Percentiles rank a stretch among this genome's conserved stretches.
These are phyloP conservation scores for Trametes polyzona DNA, from an alignment of 1,284 basidiomycete species.

Conservation along the genomic window DNA sequence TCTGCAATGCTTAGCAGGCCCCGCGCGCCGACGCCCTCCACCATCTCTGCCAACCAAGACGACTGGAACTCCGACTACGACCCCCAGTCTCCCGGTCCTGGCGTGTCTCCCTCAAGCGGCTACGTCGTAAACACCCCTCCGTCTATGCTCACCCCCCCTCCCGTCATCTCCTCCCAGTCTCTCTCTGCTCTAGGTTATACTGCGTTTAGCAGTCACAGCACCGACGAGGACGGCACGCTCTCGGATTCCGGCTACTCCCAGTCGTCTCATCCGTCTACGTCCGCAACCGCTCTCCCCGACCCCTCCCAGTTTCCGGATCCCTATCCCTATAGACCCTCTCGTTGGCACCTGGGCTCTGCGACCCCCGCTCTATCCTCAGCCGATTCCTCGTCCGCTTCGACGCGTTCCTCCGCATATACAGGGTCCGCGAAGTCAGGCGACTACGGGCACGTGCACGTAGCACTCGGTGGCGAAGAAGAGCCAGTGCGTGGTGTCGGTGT, in stretches of 20 bases:
- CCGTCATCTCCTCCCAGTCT: slow-evolving; percentile 22
- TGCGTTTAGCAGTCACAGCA: slow-evolving; percentile 27
- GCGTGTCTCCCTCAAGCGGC: slow-evolving; percentile 35
- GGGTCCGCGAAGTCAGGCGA: slow-evolving; percentile 68
- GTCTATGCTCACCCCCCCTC: slow-evolving; percentile 24
- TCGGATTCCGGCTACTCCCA: slow-evolving; percentile 43
- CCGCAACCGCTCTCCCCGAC: slow-evolving; percentile 55
- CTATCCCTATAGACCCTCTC: slow-evolving; percentile 54
- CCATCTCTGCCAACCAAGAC: slow-evolving; percentile 24
- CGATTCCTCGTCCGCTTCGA: slow-evolving; percentile 68
- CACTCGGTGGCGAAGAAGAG: slow-evolving; percentile 58
- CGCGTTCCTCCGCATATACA: slow-evolving; percentile 77
- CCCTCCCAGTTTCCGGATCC: slow-evolving; percentile 64
- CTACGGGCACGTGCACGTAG: slow-evolving; percentile 66
- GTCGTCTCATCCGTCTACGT: slow-evolving; percentile 51
- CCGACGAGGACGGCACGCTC: slow-evolving; percentile 41
- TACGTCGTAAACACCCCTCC: slow-evolving; percentile 37
- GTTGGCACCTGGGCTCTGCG: slow-evolving; percentile 35
- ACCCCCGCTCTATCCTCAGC: slow-evolving; percentile 63
- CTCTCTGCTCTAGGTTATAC: slow-evolving; percentile 27
- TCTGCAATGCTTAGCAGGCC: slow-evolving; percentile 33
- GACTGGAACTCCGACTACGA: slow-evolving; percentile 35
- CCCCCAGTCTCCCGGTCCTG: slow-evolving; percentile 30
- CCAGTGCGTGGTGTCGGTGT: slow-evolving; percentile 50
- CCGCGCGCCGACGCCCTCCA: slow-evolving; percentile 32